phyloP scores from a whole-genome alignment of 148 eudicot species.

The Chenopodium quinoa region DNA sequence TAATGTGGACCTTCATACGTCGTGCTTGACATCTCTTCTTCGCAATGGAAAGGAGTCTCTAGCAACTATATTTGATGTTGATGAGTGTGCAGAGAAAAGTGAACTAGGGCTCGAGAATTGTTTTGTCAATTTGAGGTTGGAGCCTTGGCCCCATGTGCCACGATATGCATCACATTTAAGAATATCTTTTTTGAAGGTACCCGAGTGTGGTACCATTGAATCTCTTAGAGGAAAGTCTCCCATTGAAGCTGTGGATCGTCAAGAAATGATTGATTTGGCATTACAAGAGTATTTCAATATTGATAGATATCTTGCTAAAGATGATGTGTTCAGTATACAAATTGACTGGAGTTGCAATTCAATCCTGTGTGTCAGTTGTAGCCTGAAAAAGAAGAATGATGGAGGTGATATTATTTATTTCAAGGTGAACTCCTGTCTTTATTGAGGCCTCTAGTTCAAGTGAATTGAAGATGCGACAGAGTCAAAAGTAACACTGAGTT shows the following conservation, averaged over 20 bases:
- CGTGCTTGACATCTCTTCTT: conserved; percentile 70
- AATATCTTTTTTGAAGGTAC: conserved; percentile 83
- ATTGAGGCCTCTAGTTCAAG: conserved; percentile 11
- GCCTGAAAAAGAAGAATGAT: conserved; percentile 41
- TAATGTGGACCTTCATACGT: conserved; percentile 70
- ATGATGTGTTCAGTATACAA: conserved; percentile 69
- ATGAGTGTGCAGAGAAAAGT: conserved; percentile 32
- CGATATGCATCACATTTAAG: conserved; percentile 86
- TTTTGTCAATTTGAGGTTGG: conserved; percentile 45
- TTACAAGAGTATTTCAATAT: conserved; percentile 66
- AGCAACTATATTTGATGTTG: conserved; percentile 57
- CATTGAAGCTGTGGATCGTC: conserved; percentile 79
- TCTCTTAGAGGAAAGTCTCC: conserved; percentile 68
- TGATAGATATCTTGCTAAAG: conserved; percentile 82
- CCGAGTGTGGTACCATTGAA: conserved; percentile 81
- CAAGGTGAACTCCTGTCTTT: conserved; percentile 50
- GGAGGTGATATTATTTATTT: conserved; percentile 58
- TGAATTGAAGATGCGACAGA: conserved; percentile 14
- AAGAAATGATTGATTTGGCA: conserved; percentile 77
- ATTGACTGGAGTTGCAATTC: conserved; percentile 91
- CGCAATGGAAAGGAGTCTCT: conserved; percentile 62
- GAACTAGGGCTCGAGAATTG: conserved; percentile 31
- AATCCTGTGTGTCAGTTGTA: conserved; percentile 63
- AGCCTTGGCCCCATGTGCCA: conserved; percentile 65
- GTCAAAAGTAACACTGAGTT: conserved; percentile 3